phyloP scores from a whole-genome alignment of 768 basidiomycete species.

The Stropharia rugosoannulata region DNA sequence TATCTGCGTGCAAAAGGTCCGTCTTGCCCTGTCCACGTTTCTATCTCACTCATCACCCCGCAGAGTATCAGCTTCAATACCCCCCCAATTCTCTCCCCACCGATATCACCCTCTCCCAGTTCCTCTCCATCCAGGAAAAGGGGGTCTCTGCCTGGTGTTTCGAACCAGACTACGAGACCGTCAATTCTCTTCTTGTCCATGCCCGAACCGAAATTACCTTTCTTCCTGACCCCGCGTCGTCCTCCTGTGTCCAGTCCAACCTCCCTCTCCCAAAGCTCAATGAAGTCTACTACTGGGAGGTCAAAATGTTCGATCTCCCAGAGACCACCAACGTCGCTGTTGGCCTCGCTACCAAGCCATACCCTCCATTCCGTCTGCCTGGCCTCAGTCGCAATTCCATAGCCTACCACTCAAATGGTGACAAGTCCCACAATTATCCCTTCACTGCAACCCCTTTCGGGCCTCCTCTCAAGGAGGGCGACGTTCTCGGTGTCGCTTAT shows the following conservation, averaged over 20 bases:
- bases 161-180: constrained; percentile 96
- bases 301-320: constrained; percentile 98
- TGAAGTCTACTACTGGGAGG: constrained; percentile 99
- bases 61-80: constrained; percentile 84
- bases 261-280: constrained; percentile 96
- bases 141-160: constrained; percentile 99
- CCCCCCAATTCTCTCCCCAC: constrained; percentile 96
- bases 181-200: constrained; percentile 90
- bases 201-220: constrained; percentile 97
- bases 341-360: constrained; percentile 95
- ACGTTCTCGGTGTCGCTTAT: constrained; percentile 94
- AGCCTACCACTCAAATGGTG: constrained; percentile 94
- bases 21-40: constrained; percentile 18
- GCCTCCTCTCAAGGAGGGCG: constrained; percentile 84
- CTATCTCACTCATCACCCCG: constrained; percentile 7
- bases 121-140: constrained; percentile 98
- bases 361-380: constrained; percentile 90
- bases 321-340: constrained; percentile 84
- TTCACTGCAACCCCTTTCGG: constrained; percentile 88
- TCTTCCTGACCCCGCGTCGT: constrained; percentile 92
- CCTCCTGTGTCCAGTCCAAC: constrained; percentile 95
- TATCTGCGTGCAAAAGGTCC: constrained; percentile 89
- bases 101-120: constrained; percentile 97
- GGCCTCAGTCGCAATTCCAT: constrained; percentile 86
- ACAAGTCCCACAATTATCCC: constrained; percentile 96